Base-by-base conservation (phyloP, 768 basidiomycete genomes). In the Trametes gibbosa region DNA sequence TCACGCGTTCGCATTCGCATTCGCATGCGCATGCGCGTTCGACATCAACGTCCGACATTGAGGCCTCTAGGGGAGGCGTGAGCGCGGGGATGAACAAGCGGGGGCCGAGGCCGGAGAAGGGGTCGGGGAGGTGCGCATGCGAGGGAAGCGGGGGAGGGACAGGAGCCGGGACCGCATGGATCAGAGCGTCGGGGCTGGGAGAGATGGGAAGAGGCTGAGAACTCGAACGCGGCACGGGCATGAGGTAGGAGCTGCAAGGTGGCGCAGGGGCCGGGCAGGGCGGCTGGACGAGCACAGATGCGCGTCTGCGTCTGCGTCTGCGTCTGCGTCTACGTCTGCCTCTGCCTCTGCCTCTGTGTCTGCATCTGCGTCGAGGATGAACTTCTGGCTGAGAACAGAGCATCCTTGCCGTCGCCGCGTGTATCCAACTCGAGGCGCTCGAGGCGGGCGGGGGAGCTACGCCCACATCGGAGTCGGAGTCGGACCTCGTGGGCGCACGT, bases 321-420 rank as follows among this genome's bases (percentile, higher is more conserved):
- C n/a, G n/a, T n/a, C n/a, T n/a, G n/a, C n/a, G n/a, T n/a, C n/a
- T n/a, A n/a, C n/a, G n/a, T n/a, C n/a, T n/a, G n/a, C n/a, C n/a
- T n/a, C n/a, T n/a, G n/a, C n/a, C n/a, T n/a, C n/a, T n/a, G n/a
- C n/a, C n/a, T n/a, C n/a, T n/a, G n/a, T n/a, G n/a, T n/a, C n/a
- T n/a, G n/a, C n/a, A n/a, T n/a, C n/a, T n/a, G n/a, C n/a, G n/a
- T n/a, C n/a, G 34, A 34, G 53, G 49, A 55, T 61, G 53, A 53
- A 52, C 59, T 61, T 61, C 60, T 47, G 34, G 51, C 55, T 61
- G 54, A 56, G 60, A 61, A 61, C 6, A 56, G 60, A 56, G 54
- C 49, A 56, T 53, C 53, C 53, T 57, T 49, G 56, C 61, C 56
- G 56, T 45, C 9, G 32, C 51, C 50, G 14, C 61, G 56, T 62